phyloP scores from a whole-genome alignment of 441 rosid species.

The Brassica hybrid region DNA sequence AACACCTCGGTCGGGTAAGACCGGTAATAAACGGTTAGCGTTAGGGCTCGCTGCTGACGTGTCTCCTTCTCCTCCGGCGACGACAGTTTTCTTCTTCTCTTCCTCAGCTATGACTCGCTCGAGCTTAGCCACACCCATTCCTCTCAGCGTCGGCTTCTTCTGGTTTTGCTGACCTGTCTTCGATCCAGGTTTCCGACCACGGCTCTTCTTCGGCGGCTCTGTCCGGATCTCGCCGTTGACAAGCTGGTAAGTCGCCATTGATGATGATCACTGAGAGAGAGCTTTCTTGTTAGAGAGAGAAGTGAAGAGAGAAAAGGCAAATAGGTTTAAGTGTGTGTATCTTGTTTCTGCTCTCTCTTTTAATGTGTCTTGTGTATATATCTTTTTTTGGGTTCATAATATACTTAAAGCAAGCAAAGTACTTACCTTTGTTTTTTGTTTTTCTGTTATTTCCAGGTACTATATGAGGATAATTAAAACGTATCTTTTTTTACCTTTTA shows the following conservation, averaged over 20 bases:
- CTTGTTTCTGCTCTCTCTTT: constrained; percentile 24
- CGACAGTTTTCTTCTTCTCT: constrained; percentile 39
- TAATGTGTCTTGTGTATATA: constrained; percentile 14
- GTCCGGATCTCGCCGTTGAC: constrained; percentile 36
- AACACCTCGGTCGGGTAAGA: constrained; percentile 41
- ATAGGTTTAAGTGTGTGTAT: constrained; percentile 21
- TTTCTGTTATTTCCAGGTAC: constrained; percentile 47
- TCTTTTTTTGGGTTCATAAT: constrained; percentile 2
- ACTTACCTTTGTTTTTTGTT: constrained; percentile 35
- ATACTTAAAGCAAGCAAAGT: constrained; percentile 26
- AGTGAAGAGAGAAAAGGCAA: constrained; percentile 26
- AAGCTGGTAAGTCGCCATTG: constrained; percentile 49
- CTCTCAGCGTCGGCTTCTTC: constrained; percentile 65
- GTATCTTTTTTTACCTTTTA: constrained; percentile 7
- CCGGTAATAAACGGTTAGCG: constrained; percentile 17
- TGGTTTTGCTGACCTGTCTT: constrained; percentile 41
- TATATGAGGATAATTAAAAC: constrained; percentile 37
- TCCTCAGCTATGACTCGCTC: constrained; percentile 57
- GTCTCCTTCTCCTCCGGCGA: constrained; percentile 4
- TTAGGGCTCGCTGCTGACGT: constrained; percentile 1
- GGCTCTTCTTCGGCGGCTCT: constrained; percentile 31
- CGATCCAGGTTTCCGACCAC: constrained; percentile 50
- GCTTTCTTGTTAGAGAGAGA: constrained; percentile 31
- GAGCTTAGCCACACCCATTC: constrained; percentile 82
- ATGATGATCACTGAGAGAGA: constrained; percentile 28